Conservation (phyloP, 208 protist genomes). For the Leishmania gerbilli region DNA sequence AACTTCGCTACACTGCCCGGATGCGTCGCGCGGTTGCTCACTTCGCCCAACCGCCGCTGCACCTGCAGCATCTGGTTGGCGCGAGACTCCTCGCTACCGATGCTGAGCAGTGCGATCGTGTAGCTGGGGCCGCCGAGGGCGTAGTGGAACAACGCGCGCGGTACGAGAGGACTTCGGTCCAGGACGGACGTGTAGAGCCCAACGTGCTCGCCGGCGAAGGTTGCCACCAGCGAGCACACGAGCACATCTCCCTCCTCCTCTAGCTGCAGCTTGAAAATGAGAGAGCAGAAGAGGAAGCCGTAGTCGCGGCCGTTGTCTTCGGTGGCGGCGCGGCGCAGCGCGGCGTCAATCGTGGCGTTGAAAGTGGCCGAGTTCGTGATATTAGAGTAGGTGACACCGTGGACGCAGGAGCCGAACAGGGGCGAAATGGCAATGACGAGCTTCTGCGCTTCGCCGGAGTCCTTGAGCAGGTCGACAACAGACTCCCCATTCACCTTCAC, state of each 20-base stretch:
- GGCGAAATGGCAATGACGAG: constrained; percentile 82
- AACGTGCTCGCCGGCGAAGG: constrained; percentile 72
- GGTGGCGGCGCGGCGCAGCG: constrained; percentile 33
- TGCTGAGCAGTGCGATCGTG: constrained; percentile 75
- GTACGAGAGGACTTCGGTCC: constrained; percentile 63
- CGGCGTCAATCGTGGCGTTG: constrained; percentile 50
- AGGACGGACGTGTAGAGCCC: constrained; percentile 72
- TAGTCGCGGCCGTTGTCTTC: constrained; percentile 49
- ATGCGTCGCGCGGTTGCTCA: constrained; percentile 66
- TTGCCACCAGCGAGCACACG: constrained; percentile 68
- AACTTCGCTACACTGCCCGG: constrained; percentile 79
- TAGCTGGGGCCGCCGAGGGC: constrained; percentile 83
- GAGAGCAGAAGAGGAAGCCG: constrained; percentile 66
- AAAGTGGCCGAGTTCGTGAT: constrained; percentile 42
- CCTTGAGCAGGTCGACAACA: constrained; percentile 57
- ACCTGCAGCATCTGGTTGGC: constrained; percentile 74
- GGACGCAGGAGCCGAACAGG: constrained; percentile 79
- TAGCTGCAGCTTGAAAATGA: constrained; percentile 71
- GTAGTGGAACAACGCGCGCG: constrained; percentile 80
- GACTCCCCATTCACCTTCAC: constrained; percentile 71
- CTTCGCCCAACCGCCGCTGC: constrained; percentile 65
- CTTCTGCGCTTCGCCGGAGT: constrained; percentile 45
- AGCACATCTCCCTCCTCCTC: constrained; percentile 65
- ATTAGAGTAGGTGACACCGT: constrained; percentile 54
- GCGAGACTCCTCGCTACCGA: constrained; percentile 60